Evolutionary conservation across 305 asterid genomes (phyloP).

Genomic region (Ruellia speciosa): DNA sequence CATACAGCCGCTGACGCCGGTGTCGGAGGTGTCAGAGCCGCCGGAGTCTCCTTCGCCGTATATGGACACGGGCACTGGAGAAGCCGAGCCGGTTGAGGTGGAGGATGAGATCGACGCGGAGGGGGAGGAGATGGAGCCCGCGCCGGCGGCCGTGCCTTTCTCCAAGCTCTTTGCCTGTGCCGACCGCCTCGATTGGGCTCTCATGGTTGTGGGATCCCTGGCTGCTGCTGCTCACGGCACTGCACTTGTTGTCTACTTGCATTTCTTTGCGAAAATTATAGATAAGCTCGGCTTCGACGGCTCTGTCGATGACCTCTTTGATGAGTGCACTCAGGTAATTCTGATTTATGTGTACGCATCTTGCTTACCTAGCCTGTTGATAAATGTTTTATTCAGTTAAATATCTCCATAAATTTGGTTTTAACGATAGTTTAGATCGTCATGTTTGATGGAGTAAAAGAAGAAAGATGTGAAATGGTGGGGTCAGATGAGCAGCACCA

Average conservation of each 20-base stretch:
- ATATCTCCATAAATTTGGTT: no score
- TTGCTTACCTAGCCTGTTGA: neutral
- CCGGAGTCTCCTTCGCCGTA: constrained; percentile 99
- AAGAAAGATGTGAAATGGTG: neutral
- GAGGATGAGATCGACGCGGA: constrained; percentile 92
- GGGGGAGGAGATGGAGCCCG: constrained; percentile 92
- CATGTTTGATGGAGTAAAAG: no score
- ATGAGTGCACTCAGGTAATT: constrained; percentile 70
- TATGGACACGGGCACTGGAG: constrained; percentile 57
- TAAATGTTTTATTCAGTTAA: no score
- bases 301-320: constrained; percentile 38
- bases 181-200: constrained; percentile 80
- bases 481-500: neutral
- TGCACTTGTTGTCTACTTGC: constrained; percentile 91
- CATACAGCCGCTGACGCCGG: constrained; percentile 96
- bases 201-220: constrained; percentile 84
- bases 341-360: neutral
- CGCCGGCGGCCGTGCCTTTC: constrained; percentile 95
- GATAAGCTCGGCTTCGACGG: constrained; percentile 44
- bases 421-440: no score
- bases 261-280: constrained; percentile 83
- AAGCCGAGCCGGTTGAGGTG: constrained; percentile 58
- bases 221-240: constrained; percentile 98
- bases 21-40: constrained; percentile 97
- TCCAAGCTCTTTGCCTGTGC: constrained; percentile 87